Evolutionary conservation across 306 rosid species (phyloP).

Genomic region (Clitoria ternatea): DNA sequence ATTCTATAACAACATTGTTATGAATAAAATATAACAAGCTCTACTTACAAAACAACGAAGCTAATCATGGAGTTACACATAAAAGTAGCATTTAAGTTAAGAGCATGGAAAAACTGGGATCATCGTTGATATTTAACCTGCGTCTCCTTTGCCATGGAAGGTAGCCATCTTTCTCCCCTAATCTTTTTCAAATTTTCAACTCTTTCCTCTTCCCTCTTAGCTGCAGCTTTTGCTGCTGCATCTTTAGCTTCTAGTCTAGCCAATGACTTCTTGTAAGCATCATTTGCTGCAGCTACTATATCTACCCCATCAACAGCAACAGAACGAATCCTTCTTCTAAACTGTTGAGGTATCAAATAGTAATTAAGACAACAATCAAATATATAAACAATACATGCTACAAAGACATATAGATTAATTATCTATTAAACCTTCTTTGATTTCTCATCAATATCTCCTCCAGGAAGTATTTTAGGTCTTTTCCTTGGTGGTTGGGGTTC

Average conservation of each 20-base stretch:
- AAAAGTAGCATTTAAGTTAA: slow-evolving; percentile 16
- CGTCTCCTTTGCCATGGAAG: slow-evolving; percentile 76
- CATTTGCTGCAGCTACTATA: slow-evolving; percentile 56
- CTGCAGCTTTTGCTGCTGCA: slow-evolving; percentile 59
- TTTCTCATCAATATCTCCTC: slow-evolving; percentile 68
- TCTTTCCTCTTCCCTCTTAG: slow-evolving; percentile 76
- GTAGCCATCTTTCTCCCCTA: slow-evolving; percentile 94
- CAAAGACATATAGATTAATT: neutral
- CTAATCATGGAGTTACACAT: neutral
- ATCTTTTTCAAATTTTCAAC: slow-evolving; percentile 64
- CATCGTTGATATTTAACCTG: slow-evolving; percentile 15
- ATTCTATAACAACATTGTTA: neutral
- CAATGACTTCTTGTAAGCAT: slow-evolving; percentile 47
- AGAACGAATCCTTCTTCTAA: slow-evolving; percentile 43
- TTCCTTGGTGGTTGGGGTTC: slow-evolving; percentile 51
- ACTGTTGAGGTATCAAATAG: slow-evolving; percentile 42
- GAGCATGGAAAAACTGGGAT: slow-evolving; percentile 9
- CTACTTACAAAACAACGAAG: slow-evolving; percentile 9
- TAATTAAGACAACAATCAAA: slow-evolving; percentile 6
- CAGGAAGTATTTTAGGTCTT: slow-evolving; percentile 80
- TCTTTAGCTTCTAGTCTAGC: slow-evolving; percentile 68
- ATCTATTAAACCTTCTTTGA: slow-evolving; percentile 70
- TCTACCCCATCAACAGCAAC: slow-evolving; percentile 61
- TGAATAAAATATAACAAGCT: neutral
- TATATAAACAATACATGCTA: neutral